Evolutionary conservation across 1,284 basidiomycete genomes (phyloP).

Genomic region (Moesziomyces sp.): DNA sequence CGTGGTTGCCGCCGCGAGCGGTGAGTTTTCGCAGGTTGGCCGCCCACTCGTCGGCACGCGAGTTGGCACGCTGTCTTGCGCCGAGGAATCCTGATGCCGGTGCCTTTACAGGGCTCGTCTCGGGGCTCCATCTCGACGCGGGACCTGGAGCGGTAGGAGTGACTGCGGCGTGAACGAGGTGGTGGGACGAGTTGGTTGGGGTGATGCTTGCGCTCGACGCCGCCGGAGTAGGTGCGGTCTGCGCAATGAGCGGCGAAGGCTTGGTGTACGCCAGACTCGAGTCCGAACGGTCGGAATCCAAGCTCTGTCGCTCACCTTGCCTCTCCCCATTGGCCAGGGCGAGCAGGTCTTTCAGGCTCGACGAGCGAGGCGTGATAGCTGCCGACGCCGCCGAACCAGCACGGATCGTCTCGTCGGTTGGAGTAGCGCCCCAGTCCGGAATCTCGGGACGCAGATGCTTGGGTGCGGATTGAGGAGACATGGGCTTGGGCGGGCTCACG

Average conservation of each 20-base stretch:
- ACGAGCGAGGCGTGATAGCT: constrained; percentile 29
- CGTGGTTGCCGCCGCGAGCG: constrained; percentile 1
- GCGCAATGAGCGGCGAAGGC: constrained; percentile 23
- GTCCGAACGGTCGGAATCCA: constrained; percentile 23
- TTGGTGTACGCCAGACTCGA: constrained; percentile 46
- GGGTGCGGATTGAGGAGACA: background rate
- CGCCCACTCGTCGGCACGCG: constrained; percentile 44
- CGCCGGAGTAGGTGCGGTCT: background rate
- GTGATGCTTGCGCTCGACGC: constrained; percentile 23
- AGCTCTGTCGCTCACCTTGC: constrained; percentile 4
- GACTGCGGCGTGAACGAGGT: constrained; percentile 6
- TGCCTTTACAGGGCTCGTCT: constrained; percentile 13
- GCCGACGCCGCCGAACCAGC: constrained; percentile 11
- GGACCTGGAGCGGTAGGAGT: constrained; percentile 2
- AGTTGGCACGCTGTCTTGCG: constrained; percentile 29
- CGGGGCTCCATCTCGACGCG: constrained; percentile 28
- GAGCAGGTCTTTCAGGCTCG: constrained; percentile 33
- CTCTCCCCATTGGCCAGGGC: constrained; percentile 4
- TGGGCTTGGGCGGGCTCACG: constrained; percentile 16
- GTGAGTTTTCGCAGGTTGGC: constrained; percentile 26
- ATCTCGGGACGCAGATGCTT: background rate
- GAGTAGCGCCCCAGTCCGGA: background rate
- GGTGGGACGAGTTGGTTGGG: constrained; percentile 33
- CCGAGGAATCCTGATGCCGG: background rate
- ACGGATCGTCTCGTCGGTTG: background rate